These are phyloP conservation scores for Pilobolus umbonatus DNA, from an alignment of 192 early-diverging fungal species.

Conservation along the genomic window DNA sequence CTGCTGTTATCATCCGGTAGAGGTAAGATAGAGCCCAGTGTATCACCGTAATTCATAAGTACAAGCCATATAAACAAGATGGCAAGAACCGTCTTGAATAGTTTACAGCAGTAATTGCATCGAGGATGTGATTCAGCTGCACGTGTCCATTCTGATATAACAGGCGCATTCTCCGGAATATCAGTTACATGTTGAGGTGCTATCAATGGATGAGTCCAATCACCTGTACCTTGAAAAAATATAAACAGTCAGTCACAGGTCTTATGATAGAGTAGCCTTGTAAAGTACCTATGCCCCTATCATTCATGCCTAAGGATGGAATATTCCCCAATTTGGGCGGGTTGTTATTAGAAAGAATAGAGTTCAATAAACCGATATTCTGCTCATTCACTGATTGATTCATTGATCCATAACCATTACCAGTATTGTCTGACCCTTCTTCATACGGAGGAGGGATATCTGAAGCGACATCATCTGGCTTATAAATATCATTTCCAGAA, in stretches of 20 bases:
- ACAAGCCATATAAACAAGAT: slow-evolving; percentile 9
- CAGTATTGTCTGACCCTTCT: background rate
- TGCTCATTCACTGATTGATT: background rate
- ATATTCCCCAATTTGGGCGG: background rate
- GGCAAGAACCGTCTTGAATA: slow-evolving; percentile 1
- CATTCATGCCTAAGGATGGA: too few species aligned
- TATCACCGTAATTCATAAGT: background rate
- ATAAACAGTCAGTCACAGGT: too few species aligned
- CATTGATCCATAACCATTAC: background rate
- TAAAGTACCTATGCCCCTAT: too few species aligned
- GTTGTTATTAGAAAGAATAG: background rate
- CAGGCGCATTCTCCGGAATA: too few species aligned
- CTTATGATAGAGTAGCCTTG: too few species aligned
- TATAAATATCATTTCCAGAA: background rate
- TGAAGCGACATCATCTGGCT: slow-evolving; percentile 6
- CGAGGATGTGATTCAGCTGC: background rate
- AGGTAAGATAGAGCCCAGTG: background rate
- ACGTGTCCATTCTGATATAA: too few species aligned
- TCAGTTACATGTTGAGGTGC: too few species aligned
- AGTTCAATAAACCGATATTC: background rate
- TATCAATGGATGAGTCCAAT: too few species aligned
- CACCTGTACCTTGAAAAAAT: too few species aligned
- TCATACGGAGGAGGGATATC: background rate
- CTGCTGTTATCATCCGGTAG: background rate
- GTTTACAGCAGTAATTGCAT: background rate